A percentile compares a stretch with the other conserved stretches of the same genome.
These are phyloP conservation scores for Lactarius evosmus DNA, from an alignment of 768 basidiomycete species.

Conservation along the genomic window DNA sequence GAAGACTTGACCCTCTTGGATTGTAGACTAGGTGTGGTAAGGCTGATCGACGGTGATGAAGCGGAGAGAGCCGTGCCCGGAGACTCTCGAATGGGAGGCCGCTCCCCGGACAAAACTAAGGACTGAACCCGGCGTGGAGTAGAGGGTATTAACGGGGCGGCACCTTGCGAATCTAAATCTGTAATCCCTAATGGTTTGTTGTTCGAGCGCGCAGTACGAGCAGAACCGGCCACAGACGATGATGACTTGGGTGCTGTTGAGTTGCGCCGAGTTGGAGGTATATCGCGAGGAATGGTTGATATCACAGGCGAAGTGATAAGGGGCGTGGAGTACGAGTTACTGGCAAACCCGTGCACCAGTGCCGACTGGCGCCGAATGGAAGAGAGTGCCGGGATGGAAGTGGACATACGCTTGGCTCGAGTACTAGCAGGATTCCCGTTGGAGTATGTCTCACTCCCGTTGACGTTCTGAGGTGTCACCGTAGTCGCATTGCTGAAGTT, in stretches of 20 bases:
- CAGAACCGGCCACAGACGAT: slow-evolving; percentile 33
- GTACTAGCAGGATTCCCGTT: slow-evolving; percentile 40
- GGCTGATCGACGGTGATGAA: slow-evolving; percentile 22
- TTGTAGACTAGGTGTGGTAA: slow-evolving; percentile 24
- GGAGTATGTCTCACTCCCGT: slow-evolving; percentile 19
- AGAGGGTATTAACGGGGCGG: slow-evolving; percentile 25
- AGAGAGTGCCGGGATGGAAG: slow-evolving; percentile 30
- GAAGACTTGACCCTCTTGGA: slow-evolving; percentile 18
- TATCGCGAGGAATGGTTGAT: slow-evolving; percentile 30
- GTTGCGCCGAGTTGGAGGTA: slow-evolving; percentile 19
- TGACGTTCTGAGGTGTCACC: slow-evolving; percentile 36
- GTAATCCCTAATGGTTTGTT: slow-evolving; percentile 26
- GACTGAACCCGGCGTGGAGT: slow-evolving; percentile 46
- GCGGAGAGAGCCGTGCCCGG: slow-evolving; percentile 25
- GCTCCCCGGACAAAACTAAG: slow-evolving; percentile 39
- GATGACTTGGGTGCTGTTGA: slow-evolving; percentile 26
- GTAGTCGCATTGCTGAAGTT: slow-evolving; percentile 45
- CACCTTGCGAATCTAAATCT: slow-evolving; percentile 27
- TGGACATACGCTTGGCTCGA: slow-evolving; percentile 37
- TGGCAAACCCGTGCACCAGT: slow-evolving; percentile 28
- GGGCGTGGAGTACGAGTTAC: slow-evolving; percentile 28
- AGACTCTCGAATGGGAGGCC: slow-evolving; percentile 31
- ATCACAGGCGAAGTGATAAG: slow-evolving; percentile 32
- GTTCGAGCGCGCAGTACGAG: slow-evolving; percentile 31
- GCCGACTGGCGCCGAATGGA: slow-evolving; percentile 30